Percentiles rank a stretch among this genome's conserved stretches.
Conservation (phyloP, 2,329 filamentous ascomycete species). For the Nigrospora sphaerica region DNA sequence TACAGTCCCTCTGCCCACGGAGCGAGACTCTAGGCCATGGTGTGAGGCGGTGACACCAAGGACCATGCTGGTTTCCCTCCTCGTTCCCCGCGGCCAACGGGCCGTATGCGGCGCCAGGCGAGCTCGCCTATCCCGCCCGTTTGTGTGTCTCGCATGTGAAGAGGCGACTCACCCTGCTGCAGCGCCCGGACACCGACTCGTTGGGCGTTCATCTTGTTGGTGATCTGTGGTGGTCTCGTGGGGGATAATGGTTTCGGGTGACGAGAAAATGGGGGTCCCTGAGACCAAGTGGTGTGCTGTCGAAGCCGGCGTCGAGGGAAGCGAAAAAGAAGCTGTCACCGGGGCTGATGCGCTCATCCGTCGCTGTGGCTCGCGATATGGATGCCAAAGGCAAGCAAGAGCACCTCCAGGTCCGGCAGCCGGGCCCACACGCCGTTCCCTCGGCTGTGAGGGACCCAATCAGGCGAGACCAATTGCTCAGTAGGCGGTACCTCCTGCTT, state of each 20-base stretch:
- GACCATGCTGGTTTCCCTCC: background rate
- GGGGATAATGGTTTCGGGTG: background rate
- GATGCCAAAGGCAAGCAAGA: background rate
- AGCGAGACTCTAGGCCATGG: too few relatives aligned
- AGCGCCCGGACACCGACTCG: slow-evolving; percentile 51
- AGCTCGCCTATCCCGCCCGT: background rate
- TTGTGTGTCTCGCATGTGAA: background rate
- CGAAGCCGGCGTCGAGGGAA: too few relatives aligned
- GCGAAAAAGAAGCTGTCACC: too few relatives aligned
- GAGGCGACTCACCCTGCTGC: slow-evolving; percentile 43
- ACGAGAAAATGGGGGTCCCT: background rate
- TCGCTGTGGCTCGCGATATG: background rate
- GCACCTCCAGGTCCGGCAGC: too few relatives aligned
- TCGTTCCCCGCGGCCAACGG: slow-evolving; percentile 1
- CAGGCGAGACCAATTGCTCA: background rate
- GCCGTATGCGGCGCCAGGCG: too few relatives aligned
- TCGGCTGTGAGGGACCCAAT: background rate
- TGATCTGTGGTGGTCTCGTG: slow-evolving; percentile 3
- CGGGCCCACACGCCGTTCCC: too few relatives aligned
- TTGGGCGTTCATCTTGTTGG: slow-evolving; percentile 45
- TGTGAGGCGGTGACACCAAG: background rate
- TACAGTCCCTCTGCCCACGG: background rate
- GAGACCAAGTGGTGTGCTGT: background rate
- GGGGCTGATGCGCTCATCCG: background rate
- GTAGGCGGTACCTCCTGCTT: background rate